Conservation (phyloP, 768 basidiomycete species). For the Cyclocybe cylindracea region DNA sequence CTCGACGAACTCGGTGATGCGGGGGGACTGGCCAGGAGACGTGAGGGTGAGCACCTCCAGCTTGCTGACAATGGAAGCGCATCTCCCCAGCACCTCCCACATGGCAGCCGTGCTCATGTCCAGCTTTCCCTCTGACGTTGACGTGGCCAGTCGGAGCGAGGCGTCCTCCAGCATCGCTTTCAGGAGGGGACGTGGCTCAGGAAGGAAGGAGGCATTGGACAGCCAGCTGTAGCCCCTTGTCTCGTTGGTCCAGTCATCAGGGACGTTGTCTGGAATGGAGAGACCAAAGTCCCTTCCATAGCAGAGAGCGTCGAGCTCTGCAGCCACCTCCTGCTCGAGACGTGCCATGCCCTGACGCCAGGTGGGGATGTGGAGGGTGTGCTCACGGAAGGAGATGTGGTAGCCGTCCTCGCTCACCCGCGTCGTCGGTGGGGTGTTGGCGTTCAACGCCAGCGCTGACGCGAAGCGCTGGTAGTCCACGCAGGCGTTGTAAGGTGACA, state of each 20-base stretch:
- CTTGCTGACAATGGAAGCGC: not conserved
- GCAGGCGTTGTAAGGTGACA: conserved; percentile 5
- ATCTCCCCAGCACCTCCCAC: not conserved
- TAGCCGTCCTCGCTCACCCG: conserved; percentile 7
- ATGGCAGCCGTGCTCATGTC: not conserved
- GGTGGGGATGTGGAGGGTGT: not conserved
- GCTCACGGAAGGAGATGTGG: conserved; percentile 1
- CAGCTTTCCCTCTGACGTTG: not conserved
- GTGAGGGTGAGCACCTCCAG: conserved; percentile 4
- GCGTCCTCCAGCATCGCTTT: not conserved
- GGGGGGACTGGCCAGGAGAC: conserved; percentile 4
- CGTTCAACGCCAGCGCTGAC: conserved; percentile 2
- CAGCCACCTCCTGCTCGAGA: not conserved
- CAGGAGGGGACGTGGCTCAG: not conserved
- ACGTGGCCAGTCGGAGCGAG: not conserved
- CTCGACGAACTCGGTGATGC: conserved; percentile 14
- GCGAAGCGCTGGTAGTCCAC: conserved; percentile 12
- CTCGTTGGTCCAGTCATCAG: conserved; percentile 13
- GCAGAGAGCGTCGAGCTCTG: not conserved
- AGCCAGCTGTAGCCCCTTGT: conserved; percentile 13
- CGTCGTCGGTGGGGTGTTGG: conserved; percentile 5
- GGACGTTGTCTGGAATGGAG: conserved; percentile 1
- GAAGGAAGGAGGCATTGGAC: not conserved
- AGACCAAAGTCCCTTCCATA: conserved; percentile 1
- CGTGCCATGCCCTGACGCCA: conserved; percentile 6